Evolutionary conservation across 257 asterid species (phyloP), one percentile per base, ranked within the genome.

Genomic region (Solanum neorickii): DNA sequence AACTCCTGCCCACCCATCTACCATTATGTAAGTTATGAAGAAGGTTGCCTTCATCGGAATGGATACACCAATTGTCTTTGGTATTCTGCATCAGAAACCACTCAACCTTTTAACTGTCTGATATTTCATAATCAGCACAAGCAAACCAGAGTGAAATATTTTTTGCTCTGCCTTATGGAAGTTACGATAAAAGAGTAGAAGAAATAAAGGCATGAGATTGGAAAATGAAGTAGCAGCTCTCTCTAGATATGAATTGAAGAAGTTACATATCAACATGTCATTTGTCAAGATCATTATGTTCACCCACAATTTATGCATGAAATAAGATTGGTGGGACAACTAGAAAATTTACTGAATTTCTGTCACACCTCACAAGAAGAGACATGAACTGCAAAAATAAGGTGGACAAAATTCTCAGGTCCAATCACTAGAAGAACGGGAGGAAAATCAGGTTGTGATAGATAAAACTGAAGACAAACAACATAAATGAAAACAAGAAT

Each of bases 1-100:
- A 47, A 94, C 92, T 87, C 98, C 99, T 84, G 98, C 98, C 99
- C 99, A 95, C 86, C 99, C 99, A 77, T 96, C 99, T 86, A 96
- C 93, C 98, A 96, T 96, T 87, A 94, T 91, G 75, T 96, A 96
- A 35, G 99, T 94, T 83, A 96, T 95, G 86, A 96, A 96, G 94
- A 96, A 96, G 49, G 98, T 93, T 59, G 98, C 99, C 90, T 95
- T 96, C 99, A 95, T 94, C 21, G 99, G 99, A 88, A 96, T 95
- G 59, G 98, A 98, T 29, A 92, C 96, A 82, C 99, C 98, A 44
- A 96, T 90, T 86, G 93, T 95, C 89, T 10, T 89, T 10, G 95
- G 93, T 69, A 96, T 91, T 29, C 99, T 96, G 95, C 90, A 87
- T 88, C 68, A 87, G 46, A 41, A 87, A 86, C 84, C 87, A 89